phyloP scores from a whole-genome alignment of 495 filamentous ascomycete species.

The Trichoderma reesei region DNA sequence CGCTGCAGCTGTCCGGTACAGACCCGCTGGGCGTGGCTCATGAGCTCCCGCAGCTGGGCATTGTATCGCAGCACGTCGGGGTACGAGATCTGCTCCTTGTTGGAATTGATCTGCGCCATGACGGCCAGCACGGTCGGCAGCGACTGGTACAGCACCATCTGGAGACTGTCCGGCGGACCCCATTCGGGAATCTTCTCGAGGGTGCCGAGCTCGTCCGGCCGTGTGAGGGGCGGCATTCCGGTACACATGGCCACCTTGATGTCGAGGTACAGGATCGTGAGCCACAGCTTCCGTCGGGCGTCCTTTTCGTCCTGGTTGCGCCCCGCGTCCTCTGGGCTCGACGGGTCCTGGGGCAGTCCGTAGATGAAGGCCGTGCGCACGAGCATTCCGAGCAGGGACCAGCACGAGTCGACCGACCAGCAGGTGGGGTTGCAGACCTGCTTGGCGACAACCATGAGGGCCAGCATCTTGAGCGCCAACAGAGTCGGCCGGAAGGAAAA shows the following conservation, averaged over 20 bases:
- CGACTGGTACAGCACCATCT: slow-evolving; percentile 32
- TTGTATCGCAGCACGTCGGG: slow-evolving; percentile 37
- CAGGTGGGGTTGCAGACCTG: slow-evolving; percentile 21
- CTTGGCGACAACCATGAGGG: slow-evolving; percentile 38
- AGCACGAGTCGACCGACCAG: slow-evolving; percentile 33
- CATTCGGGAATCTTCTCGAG: slow-evolving; percentile 18
- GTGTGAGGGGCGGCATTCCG: slow-evolving; percentile 34
- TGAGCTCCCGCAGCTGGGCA: slow-evolving; percentile 24
- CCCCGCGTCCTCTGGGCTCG: neutral
- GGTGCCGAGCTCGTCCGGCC: slow-evolving; percentile 29
- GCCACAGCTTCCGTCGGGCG: slow-evolving; percentile 32
- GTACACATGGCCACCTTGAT: slow-evolving; percentile 29
- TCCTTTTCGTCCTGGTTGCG: slow-evolving; percentile 9
- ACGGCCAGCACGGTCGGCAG: slow-evolving; percentile 34
- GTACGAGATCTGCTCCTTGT: slow-evolving; percentile 35
- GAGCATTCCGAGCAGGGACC: slow-evolving; percentile 40
- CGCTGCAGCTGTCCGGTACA: slow-evolving; percentile 13
- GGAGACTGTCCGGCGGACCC: slow-evolving; percentile 27
- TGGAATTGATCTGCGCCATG: slow-evolving; percentile 32
- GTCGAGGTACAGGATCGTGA: slow-evolving; percentile 36
- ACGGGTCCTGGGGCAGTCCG: slow-evolving; percentile 12
- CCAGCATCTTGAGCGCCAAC: slow-evolving; percentile 36
- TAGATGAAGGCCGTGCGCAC: slow-evolving; percentile 36
- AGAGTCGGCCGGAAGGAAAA: slow-evolving; percentile 36
- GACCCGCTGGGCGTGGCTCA: slow-evolving; percentile 11